Percentiles rank a stretch among this genome's conserved stretches.
Evolutionary conservation across 2,329 filamentous ascomycete genomes (phyloP).

Genomic region (Bipolaris bicolor): DNA sequence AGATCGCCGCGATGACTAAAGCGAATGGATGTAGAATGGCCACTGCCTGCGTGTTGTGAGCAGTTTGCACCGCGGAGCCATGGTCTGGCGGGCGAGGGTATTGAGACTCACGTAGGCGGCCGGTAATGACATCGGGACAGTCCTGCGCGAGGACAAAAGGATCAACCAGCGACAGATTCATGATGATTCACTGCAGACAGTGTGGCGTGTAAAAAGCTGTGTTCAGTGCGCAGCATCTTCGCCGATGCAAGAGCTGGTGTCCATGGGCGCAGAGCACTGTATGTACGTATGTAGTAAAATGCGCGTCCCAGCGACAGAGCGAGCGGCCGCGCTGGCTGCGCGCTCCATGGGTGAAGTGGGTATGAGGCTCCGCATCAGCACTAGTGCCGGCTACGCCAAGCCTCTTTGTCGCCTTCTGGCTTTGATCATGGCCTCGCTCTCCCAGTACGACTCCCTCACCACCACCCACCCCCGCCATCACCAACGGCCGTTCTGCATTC

Average conservation of each 20-base stretch:
- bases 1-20: slow-evolving; percentile 96
- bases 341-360: slow-evolving; percentile 2
- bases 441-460: slow-evolving; percentile 32
- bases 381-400: slow-evolving; percentile 15
- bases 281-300: slow-evolving; percentile 1
- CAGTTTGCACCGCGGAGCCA: slow-evolving; percentile 32
- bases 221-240: slow-evolving; percentile 32
- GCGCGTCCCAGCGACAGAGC: background rate
- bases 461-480: slow-evolving; percentile 37
- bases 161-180: slow-evolving; percentile 76
- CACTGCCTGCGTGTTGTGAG: slow-evolving; percentile 56
- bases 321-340: background rate
- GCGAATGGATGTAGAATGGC: slow-evolving; percentile 71
- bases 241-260: slow-evolving; percentile 17
- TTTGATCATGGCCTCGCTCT: slow-evolving; percentile 20
- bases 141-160: slow-evolving; percentile 77
- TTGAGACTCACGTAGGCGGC: slow-evolving; percentile 74
- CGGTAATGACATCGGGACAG: slow-evolving; percentile 88
- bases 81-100: slow-evolving; percentile 61
- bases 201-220: slow-evolving; percentile 17
- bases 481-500: slow-evolving; percentile 41
- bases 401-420: slow-evolving; percentile 23
- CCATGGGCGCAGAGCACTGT: slow-evolving; percentile 21
- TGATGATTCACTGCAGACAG: slow-evolving; percentile 44
- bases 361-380: slow-evolving; percentile 19